These are phyloP conservation scores for Dioscorea cayenensis DNA, from an alignment of 116 monocot species.

Conservation along the genomic window DNA sequence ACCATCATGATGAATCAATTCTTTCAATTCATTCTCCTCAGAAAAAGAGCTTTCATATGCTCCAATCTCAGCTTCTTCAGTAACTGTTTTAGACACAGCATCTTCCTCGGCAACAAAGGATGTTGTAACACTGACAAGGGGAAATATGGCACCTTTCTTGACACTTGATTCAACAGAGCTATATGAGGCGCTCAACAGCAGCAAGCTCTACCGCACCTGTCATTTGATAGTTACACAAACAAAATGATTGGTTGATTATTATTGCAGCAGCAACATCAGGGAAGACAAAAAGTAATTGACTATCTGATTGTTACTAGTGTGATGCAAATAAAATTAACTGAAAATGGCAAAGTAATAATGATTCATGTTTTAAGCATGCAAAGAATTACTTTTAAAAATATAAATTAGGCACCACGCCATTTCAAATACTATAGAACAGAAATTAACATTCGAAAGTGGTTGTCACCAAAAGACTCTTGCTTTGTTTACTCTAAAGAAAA, in stretches of 20 bases:
- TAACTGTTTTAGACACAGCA: conserved; percentile 22
- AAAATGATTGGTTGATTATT: not conserved
- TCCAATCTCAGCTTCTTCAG: conserved; percentile 24
- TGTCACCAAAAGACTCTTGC: too few relatives aligned
- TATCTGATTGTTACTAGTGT: too few relatives aligned
- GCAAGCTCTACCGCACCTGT: conserved; percentile 68
- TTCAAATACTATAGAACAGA: too few relatives aligned
- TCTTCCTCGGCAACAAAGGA: conserved; percentile 88
- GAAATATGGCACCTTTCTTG: conserved; percentile 77
- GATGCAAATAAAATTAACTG: too few relatives aligned
- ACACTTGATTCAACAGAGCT: conserved; percentile 77
- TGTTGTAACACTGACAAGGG: conserved; percentile 86
- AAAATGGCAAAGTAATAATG: too few relatives aligned
- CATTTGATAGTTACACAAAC: conserved; percentile 1
- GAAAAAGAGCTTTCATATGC: conserved; percentile 30
- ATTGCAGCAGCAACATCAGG: not conserved
- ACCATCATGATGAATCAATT: conserved; percentile 21
- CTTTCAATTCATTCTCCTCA: conserved; percentile 14
- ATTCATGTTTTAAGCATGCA: too few relatives aligned
- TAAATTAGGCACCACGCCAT: too few relatives aligned
- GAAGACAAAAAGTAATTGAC: too few relatives aligned
- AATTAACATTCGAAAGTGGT: too few relatives aligned
- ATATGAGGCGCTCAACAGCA: conserved; percentile 77
- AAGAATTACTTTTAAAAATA: too few relatives aligned
- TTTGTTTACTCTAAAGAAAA: too few relatives aligned